Percentiles rank a stretch among this genome's conserved stretches.
Evolutionary conservation across 495 filamentous ascomycete species (phyloP).

Genomic region (Talaromyces nanjingensis): DNA sequence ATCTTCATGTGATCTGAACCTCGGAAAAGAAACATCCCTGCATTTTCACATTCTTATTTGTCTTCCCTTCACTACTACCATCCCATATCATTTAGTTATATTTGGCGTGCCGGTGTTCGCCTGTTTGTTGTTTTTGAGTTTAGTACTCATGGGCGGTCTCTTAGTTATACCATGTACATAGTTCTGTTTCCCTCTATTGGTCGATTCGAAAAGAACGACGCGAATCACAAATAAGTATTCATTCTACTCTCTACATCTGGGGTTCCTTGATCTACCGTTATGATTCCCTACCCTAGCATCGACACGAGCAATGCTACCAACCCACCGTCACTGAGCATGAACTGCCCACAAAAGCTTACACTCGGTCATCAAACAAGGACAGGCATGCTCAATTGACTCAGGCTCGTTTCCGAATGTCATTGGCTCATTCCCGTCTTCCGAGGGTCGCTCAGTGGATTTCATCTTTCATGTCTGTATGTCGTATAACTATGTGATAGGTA

Average conservation of each 20-base stretch:
- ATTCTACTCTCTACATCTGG: neutral
- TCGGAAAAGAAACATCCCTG: neutral
- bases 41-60: slow-evolving; percentile 5
- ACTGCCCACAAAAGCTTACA: no score
- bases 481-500: no score
- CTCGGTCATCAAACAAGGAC: no score
- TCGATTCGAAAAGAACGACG: neutral
- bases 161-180: slow-evolving; percentile 3
- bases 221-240: neutral
- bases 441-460: no score
- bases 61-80: neutral
- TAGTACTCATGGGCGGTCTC: neutral
- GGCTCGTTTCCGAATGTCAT: no score
- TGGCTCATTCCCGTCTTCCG: no score
- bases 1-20: neutral
- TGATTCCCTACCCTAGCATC: neutral
- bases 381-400: no score
- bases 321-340: no score
- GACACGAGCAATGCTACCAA: neutral
- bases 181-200: neutral
- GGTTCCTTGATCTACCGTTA: no score
- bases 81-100: neutral
- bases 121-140: neutral
- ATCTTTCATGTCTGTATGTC: no score
- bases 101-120: slow-evolving; percentile 10